These are phyloP conservation scores for Spirogloea muscicola DNA, from an alignment of 139 green algal genomes.

Conservation along the genomic window DNA sequence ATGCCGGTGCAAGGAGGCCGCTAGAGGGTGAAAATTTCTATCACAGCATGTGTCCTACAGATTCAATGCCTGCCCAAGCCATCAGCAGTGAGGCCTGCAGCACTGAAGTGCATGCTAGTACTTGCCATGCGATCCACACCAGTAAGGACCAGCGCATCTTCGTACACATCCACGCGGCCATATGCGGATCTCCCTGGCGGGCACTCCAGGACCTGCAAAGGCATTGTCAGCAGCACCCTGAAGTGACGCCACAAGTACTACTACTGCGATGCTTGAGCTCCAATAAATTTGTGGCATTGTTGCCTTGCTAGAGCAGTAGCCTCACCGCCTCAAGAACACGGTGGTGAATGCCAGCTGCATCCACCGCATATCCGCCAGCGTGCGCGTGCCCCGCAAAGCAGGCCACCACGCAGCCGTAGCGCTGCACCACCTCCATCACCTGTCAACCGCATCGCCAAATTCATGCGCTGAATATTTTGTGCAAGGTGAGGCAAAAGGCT, in stretches of 20 bases:
- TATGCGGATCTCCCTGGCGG: conserved; percentile 36
- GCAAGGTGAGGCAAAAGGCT: too few relatives aligned
- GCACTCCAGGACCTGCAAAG: conserved; percentile 43
- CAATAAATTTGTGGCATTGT: background rate
- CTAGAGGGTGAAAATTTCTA: too few relatives aligned
- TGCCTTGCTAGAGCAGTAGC: background rate
- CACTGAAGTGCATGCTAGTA: conserved; percentile 29
- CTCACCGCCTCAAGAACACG: conserved; percentile 43
- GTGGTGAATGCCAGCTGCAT: conserved; percentile 39
- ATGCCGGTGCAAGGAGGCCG: too few relatives aligned
- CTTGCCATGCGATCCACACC: conserved; percentile 9
- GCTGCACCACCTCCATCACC: conserved; percentile 27
- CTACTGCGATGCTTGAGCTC: background rate
- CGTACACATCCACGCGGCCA: conserved; percentile 44
- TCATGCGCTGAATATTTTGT: too few relatives aligned
- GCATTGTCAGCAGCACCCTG: too few relatives aligned
- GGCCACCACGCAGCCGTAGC: conserved; percentile 42
- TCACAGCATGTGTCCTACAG: too few relatives aligned
- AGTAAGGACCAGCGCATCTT: conserved; percentile 18
- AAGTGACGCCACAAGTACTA: background rate
- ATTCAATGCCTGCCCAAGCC: too few relatives aligned
- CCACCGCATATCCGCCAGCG: conserved; percentile 20
- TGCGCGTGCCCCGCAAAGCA: conserved; percentile 40
- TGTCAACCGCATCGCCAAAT: too few relatives aligned
- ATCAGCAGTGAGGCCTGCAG: too few relatives aligned